A percentile compares a stretch with the other conserved stretches of the same genome.
Evolutionary conservation across 2,329 filamentous ascomycete species (phyloP).

Genomic region (Drechslera avenae): DNA sequence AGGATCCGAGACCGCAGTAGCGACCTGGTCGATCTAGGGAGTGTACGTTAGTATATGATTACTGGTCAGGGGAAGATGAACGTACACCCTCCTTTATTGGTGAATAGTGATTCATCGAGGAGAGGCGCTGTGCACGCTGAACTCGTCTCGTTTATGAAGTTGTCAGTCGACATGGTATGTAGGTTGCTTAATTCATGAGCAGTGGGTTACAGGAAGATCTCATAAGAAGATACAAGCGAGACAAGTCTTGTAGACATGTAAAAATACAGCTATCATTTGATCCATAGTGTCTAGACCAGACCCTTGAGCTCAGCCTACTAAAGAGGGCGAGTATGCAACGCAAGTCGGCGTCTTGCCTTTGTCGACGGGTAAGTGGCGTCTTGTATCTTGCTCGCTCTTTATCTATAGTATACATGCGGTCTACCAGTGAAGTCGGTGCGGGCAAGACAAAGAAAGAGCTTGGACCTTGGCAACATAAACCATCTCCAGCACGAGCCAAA

Average conservation of each 20-base stretch:
- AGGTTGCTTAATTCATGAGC: no score
- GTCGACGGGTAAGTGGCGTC: neutral
- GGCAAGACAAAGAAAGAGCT: neutral
- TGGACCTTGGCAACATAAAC: neutral
- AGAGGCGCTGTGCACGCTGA: constrained; percentile 28
- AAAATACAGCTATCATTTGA: neutral
- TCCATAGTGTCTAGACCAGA: neutral
- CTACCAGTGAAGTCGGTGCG: neutral
- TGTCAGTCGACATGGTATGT: neutral
- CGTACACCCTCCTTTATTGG: constrained; percentile 29
- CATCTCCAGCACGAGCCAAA: neutral
- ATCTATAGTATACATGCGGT: neutral
- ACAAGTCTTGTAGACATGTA: neutral
- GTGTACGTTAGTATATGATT: no score
- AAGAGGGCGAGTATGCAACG: neutral
- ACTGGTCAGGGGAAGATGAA: neutral
- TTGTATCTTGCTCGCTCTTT: neutral
- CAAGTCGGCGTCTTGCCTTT: neutral
- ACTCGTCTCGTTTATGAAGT: constrained; percentile 22
- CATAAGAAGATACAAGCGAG: neutral
- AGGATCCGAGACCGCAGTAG: constrained; percentile 55
- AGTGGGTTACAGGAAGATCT: neutral
- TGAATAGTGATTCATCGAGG: constrained; percentile 28
- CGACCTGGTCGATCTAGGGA: constrained; percentile 54
- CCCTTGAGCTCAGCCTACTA: neutral